Percentiles rank a stretch among this genome's conserved stretches.
Conservation (phyloP, 2,329 filamentous ascomycete species). For the Graphilbum ipis-grandicollis region DNA sequence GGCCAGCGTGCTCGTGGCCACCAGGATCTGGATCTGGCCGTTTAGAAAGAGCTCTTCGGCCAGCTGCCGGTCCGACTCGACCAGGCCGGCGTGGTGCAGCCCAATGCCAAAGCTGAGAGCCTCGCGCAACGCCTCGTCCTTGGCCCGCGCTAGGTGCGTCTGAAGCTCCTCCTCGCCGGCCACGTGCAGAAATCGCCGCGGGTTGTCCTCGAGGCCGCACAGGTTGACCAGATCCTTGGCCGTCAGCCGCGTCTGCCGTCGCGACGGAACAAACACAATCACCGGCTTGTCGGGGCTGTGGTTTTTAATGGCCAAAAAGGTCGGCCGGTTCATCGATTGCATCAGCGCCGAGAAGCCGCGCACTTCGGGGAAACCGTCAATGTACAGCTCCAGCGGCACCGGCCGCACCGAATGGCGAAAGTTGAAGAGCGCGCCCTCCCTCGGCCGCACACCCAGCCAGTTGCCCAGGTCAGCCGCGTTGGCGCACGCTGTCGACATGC, state of each 20-base stretch:
- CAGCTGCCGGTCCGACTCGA: constrained; percentile 82
- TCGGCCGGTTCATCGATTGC: constrained; percentile 98
- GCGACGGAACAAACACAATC: constrained; percentile 94
- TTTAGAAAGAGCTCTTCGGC: constrained; percentile 90
- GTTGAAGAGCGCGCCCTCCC: constrained; percentile 59
- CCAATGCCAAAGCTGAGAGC: constrained; percentile 96
- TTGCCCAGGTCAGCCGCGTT: constrained; percentile 89
- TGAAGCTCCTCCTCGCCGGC: constrained; percentile 88
- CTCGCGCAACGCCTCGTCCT: constrained; percentile 82
- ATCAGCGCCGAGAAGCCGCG: constrained; percentile 92
- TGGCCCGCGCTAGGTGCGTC: constrained; percentile 72
- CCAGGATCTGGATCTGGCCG: constrained; percentile 94
- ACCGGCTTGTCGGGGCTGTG: constrained; percentile 95
- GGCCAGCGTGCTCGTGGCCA: constrained; percentile 88
- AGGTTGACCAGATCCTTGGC: constrained; percentile 94
- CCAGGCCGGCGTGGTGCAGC: constrained; percentile 88
- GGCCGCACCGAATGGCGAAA: constrained; percentile 94
- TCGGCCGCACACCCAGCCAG: constrained; percentile 77
- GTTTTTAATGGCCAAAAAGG: constrained; percentile 88
- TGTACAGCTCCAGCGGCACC: constrained; percentile 88
- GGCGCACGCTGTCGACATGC: constrained; percentile 98
- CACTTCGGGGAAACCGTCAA: constrained; percentile 91
- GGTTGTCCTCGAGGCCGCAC: constrained; percentile 97
- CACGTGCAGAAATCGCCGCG: constrained; percentile 82
- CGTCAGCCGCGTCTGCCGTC: constrained; percentile 84